These are phyloP conservation scores for Mycena chlorophos DNA, from an alignment of 768 basidiomycete genomes.

Conservation along the genomic window DNA sequence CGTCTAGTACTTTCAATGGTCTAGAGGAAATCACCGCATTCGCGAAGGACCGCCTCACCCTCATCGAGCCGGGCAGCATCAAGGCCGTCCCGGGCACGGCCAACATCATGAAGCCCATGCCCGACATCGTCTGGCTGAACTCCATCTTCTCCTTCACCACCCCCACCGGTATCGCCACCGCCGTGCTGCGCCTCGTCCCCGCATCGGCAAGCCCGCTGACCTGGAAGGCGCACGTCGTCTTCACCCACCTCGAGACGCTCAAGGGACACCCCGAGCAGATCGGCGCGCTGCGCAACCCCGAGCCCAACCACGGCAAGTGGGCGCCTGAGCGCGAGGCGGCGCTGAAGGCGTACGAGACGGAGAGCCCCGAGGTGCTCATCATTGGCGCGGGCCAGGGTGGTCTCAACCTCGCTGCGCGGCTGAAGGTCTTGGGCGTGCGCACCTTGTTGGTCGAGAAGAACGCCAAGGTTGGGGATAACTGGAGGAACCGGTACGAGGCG, in stretches of 20 bases:
- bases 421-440: conserved; percentile 51
- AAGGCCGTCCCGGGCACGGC: conserved; percentile 22
- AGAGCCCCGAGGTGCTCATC: conserved; percentile 53
- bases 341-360: conserved; percentile 38
- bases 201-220: conserved; percentile 33
- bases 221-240: conserved; percentile 56
- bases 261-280: conserved; percentile 45
- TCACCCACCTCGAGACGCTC: conserved; percentile 54
- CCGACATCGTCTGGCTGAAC: conserved; percentile 37
- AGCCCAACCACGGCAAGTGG: conserved; percentile 19
- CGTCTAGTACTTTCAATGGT: conserved; percentile 55
- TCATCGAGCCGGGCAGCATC: conserved; percentile 25
- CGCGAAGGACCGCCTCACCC: conserved; percentile 47
- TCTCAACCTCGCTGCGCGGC: conserved; percentile 54
- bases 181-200: conserved; percentile 50
- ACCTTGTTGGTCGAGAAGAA: conserved; percentile 65
- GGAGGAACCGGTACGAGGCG: conserved; percentile 67
- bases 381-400: conserved; percentile 56
- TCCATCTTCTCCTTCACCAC: conserved; percentile 18
- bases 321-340: conserved; percentile 29
- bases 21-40: conserved; percentile 40
- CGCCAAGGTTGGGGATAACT: conserved; percentile 58
- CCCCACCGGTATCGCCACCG: conserved; percentile 39
- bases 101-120: conserved; percentile 23
- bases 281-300: conserved; percentile 6